Evolutionary conservation across 768 basidiomycete species (phyloP).

Genomic region (Coprinellus aureogranulatus): DNA sequence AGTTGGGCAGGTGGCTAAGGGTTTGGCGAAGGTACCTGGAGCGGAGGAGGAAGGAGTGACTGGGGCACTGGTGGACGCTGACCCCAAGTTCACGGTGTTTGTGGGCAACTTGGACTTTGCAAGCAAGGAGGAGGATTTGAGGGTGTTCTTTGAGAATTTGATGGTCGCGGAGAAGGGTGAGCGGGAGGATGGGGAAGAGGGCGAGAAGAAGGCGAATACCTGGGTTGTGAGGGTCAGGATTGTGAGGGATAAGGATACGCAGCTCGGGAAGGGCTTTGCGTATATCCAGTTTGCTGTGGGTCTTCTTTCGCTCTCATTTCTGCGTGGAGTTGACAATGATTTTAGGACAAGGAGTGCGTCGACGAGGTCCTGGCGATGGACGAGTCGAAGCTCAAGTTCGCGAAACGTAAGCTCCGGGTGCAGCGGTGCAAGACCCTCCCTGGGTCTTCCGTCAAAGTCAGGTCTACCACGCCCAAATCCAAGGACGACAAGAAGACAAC

Average conservation of each 20-base stretch:
- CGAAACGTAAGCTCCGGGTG: constrained; percentile 87
- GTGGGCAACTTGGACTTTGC: constrained; percentile 93
- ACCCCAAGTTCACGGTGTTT: constrained; percentile 84
- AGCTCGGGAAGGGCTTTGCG: constrained; percentile 93
- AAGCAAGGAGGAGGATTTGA: constrained; percentile 84
- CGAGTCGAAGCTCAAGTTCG: constrained; percentile 77
- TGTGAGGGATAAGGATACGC: constrained; percentile 85
- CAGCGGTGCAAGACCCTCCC: constrained; percentile 83
- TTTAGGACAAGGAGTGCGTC: constrained; percentile 84
- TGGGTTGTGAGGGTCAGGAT: constrained; percentile 89
- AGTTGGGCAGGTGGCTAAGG: constrained; percentile 35
- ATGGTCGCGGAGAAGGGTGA: constrained; percentile 67
- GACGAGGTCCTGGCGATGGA: constrained; percentile 89
- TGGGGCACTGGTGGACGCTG: constrained; percentile 35
- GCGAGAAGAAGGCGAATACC: constrained; percentile 34
- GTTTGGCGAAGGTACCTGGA: constrained; percentile 10
- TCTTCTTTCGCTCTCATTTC: constrained; percentile 11
- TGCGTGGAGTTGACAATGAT: constrained; percentile 1
- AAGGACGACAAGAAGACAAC: constrained; percentile 4
- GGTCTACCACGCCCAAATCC: constrained; percentile 11
- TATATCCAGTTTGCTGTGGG: constrained; percentile 86
- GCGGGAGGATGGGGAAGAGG: constrained; percentile 24
- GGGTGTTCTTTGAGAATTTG: constrained; percentile 81
- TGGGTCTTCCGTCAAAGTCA: constrained; percentile 28
- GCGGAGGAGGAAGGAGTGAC: constrained; percentile 9